Percentiles rank a stretch among this genome's conserved stretches.
Evolutionary conservation across 345 rosid species (phyloP).

Genomic region (Rubroshorea leprosula): DNA sequence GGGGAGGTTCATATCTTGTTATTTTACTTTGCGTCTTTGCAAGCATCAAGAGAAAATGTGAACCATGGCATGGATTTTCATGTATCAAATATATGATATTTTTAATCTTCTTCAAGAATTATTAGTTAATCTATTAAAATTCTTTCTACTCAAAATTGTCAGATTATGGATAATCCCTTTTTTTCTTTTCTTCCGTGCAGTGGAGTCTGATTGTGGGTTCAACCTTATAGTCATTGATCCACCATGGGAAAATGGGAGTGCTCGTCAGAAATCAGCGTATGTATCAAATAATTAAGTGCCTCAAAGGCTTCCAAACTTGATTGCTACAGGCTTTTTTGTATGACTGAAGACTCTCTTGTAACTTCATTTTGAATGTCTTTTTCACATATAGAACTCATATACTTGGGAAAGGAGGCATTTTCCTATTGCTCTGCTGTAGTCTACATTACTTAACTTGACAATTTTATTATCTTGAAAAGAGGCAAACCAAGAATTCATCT

Average conservation of each 20-base stretch:
- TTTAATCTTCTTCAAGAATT: background rate
- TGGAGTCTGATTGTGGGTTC: constrained; percentile 47
- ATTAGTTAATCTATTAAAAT: background rate
- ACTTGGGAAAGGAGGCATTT: background rate
- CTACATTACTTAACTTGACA: background rate
- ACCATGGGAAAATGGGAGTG: constrained; percentile 95
- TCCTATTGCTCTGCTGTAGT: background rate
- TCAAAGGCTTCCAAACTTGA: constrained; percentile 11
- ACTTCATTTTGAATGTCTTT: background rate
- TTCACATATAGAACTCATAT: background rate
- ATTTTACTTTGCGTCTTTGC: too few relatives aligned
- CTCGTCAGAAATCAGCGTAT: constrained; percentile 70
- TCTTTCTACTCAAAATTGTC: background rate
- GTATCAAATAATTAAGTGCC: constrained; percentile 9
- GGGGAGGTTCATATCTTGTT: too few relatives aligned
- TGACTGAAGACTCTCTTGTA: background rate
- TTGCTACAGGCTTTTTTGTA: too few relatives aligned
- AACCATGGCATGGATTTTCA: too few relatives aligned
- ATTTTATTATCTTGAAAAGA: background rate
- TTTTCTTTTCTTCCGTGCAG: constrained; percentile 37
- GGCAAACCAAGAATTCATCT: background rate
- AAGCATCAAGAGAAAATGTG: too few relatives aligned
- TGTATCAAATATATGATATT: too few relatives aligned
- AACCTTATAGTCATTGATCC: constrained; percentile 79
- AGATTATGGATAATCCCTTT: background rate